phyloP scores from a whole-genome alignment of 805 yeast genomes.

The Yamadazyma phyllophila region DNA sequence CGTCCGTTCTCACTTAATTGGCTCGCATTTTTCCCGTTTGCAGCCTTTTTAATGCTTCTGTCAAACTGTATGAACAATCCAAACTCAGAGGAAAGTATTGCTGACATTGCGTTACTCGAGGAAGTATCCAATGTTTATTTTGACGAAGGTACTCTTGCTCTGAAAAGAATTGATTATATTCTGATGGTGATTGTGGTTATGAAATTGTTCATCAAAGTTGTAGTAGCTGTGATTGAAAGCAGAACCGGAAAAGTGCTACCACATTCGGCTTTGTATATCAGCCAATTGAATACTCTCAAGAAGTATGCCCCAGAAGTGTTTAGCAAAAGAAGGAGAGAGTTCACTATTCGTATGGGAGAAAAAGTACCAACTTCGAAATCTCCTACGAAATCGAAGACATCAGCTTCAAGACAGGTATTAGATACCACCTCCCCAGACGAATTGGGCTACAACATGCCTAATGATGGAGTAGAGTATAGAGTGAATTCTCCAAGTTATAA shows the following conservation, averaged over 20 bases:
- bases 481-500: constrained; percentile 19
- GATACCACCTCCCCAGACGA: not conserved
- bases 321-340: not conserved
- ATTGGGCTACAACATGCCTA: not conserved
- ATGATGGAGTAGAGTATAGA: not conserved
- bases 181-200: constrained; percentile 7
- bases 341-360: constrained; percentile 1
- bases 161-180: constrained; percentile 8
- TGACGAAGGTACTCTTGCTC: not conserved
- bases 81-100: constrained; percentile 16
- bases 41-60: constrained; percentile 26
- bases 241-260: constrained; percentile 1
- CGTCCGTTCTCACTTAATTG: constrained; percentile 19
- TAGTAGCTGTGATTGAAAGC: constrained; percentile 8
- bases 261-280: not conserved
- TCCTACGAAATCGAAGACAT: not conserved
- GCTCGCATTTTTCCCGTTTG: constrained; percentile 24
- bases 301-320: constrained; percentile 12
- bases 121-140: constrained; percentile 13
- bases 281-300: constrained; percentile 9
- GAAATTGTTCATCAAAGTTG: constrained; percentile 12
- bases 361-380: not conserved
- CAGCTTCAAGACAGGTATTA: not conserved
- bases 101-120: constrained; percentile 23
- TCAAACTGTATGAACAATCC: constrained; percentile 25